These are phyloP conservation scores for Monosporozyma servazzii DNA, from an alignment of 805 yeast genomes.

Conservation along the genomic window DNA sequence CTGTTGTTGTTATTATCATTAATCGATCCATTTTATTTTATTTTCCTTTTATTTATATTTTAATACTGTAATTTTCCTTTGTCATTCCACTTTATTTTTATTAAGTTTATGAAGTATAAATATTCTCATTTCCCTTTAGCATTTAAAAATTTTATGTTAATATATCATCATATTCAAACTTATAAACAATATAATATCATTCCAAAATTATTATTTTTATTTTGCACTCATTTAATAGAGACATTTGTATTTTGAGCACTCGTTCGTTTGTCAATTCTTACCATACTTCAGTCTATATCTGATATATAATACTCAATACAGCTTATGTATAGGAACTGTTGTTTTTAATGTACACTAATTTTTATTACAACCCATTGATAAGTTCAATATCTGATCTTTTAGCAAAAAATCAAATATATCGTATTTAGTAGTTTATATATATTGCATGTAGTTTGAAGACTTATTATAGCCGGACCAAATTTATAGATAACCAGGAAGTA, in stretches of 20 bases:
- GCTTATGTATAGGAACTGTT: not conserved
- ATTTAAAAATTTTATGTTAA: slow-evolving; percentile 1
- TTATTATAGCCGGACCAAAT: no score
- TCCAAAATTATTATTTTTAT: slow-evolving; percentile 1
- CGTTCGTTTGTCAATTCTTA: not conserved
- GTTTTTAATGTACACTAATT: not conserved
- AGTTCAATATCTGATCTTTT: no score
- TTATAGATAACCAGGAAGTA: no score
- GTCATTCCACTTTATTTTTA: not conserved
- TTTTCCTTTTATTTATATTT: not conserved
- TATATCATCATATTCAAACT: slow-evolving; percentile 5
- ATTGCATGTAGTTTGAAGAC: no score
- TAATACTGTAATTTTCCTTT: not conserved
- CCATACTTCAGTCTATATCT: not conserved
- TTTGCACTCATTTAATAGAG: not conserved
- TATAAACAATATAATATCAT: slow-evolving; percentile 3
- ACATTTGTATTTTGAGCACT: not conserved
- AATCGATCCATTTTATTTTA: not conserved
- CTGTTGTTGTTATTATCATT: not conserved
- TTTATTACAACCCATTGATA: no score
- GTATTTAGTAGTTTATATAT: no score
- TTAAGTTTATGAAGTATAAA: not conserved
- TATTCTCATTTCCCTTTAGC: slow-evolving; percentile 1
- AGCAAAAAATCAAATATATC: no score
- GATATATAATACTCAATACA: slow-evolving; percentile 1